These are phyloP conservation scores for Chalciporus piperatus DNA, from an alignment of 768 basidiomycete genomes.

Conservation along the genomic window DNA sequence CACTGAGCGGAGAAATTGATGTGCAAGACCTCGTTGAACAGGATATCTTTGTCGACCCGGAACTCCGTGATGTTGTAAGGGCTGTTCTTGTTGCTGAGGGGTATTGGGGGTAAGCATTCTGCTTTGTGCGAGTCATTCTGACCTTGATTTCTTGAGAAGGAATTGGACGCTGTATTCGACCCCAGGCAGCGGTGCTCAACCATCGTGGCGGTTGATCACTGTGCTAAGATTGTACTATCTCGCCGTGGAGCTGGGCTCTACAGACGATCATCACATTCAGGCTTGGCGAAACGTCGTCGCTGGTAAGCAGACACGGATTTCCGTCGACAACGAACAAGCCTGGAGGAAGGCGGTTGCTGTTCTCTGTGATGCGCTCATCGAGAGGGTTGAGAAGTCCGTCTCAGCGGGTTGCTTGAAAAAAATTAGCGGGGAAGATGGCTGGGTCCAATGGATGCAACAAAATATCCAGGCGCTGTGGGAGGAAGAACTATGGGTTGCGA, in stretches of 20 bases:
- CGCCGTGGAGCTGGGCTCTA: conserved; percentile 29
- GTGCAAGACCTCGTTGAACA: conserved; percentile 53
- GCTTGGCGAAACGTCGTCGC: conserved; percentile 55
- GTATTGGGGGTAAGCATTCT: conserved; percentile 76
- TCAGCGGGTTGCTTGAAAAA: neutral
- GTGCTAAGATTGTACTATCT: conserved; percentile 66
- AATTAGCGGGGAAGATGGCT: conserved; percentile 6
- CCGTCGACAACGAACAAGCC: conserved; percentile 45
- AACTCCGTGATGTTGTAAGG: conserved; percentile 46
- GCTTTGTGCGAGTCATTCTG: neutral
- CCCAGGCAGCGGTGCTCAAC: conserved; percentile 55
- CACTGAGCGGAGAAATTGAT: conserved; percentile 54
- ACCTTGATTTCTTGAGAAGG: conserved; percentile 36
- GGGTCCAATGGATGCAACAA: conserved; percentile 35
- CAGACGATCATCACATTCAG: conserved; percentile 33
- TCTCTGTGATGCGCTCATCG: conserved; percentile 39
- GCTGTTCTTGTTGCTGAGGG: conserved; percentile 54
- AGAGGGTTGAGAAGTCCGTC: conserved; percentile 30
- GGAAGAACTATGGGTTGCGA: conserved; percentile 57
- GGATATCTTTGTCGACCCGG: conserved; percentile 45
- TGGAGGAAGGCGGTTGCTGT: conserved; percentile 41
- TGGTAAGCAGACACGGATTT: conserved; percentile 44
- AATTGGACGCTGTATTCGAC: conserved; percentile 75
- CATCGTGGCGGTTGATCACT: conserved; percentile 77
- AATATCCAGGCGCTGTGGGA: conserved; percentile 54